Conservation (phyloP, 1,139 yeast genomes). For the Kurtzmaniella quercitrusa region DNA sequence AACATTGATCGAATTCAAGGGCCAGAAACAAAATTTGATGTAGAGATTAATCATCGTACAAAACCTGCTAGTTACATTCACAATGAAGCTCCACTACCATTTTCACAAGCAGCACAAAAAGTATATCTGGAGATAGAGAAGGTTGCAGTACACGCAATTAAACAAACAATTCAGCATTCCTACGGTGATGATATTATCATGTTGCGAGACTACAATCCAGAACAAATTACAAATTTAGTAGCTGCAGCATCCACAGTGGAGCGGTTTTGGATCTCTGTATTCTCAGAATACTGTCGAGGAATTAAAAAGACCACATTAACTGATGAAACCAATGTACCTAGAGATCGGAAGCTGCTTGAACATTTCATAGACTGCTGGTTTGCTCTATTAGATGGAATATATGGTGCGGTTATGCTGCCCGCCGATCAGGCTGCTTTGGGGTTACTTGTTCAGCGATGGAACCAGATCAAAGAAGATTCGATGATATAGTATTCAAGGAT, state of each 20-base stretch:
- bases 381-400: conserved; percentile 37
- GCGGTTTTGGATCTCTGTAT: conserved; percentile 57
- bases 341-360: conserved; percentile 18
- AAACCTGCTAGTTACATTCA: background rate
- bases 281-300: conserved; percentile 39
- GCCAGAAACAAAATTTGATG: background rate
- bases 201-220: conserved; percentile 40
- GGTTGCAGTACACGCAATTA: conserved; percentile 45
- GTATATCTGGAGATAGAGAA: conserved; percentile 40
- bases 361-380: conserved; percentile 54
- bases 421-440: conserved; percentile 37
- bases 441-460: conserved; percentile 40
- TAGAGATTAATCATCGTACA: background rate
- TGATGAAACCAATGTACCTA: conserved; percentile 22
- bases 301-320: background rate
- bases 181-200: conserved; percentile 57
- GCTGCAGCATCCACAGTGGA: conserved; percentile 27
- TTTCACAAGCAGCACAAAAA: conserved; percentile 1
- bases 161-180: conserved; percentile 47
- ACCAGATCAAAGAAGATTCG: conserved; percentile 12
- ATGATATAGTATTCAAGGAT: conserved; percentile 1
- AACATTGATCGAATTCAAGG: background rate
- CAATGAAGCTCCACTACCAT: conserved; percentile 1
- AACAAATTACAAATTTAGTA: background rate
- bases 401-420: conserved; percentile 32